Evolutionary conservation across 176 grass and related monocot genomes (phyloP).

Genomic region (Pontederia crassipes): DNA sequence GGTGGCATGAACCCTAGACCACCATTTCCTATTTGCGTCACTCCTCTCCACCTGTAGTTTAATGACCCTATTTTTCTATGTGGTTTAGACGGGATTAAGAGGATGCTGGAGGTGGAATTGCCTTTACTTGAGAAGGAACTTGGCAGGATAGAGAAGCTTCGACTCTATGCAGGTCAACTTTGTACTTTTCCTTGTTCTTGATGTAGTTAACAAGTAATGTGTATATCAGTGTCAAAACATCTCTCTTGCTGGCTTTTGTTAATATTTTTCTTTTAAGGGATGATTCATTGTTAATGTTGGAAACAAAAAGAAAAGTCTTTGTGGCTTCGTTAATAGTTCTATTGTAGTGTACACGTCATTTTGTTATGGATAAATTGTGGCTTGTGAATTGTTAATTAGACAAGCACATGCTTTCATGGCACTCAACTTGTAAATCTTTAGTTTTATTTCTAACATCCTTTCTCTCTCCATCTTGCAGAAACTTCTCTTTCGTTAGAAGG

Average conservation of each 20-base stretch:
- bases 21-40: background rate
- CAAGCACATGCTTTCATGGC: no score
- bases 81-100: constrained; percentile 15
- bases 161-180: constrained; percentile 47
- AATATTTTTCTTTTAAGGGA: no score
- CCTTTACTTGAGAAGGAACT: constrained; percentile 38
- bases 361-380: no score
- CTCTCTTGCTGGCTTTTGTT: background rate
- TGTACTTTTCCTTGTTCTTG: background rate
- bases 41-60: no score
- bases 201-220: background rate
- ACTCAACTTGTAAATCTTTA: no score
- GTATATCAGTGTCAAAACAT: background rate
- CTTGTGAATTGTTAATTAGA: background rate
- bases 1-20: constrained; percentile 13
- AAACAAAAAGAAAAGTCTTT: no score
- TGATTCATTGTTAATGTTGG: no score
- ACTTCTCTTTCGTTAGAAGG: constrained; percentile 79
- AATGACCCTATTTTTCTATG: background rate
- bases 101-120: constrained; percentile 1
- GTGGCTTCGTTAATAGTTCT: no score
- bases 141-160: constrained; percentile 50
- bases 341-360: no score
- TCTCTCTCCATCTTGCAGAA: constrained; percentile 52
- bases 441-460: no score